These are phyloP conservation scores for Olyra latifolia DNA, from an alignment of 176 grass and related monocot genomes.

Conservation along the genomic window DNA sequence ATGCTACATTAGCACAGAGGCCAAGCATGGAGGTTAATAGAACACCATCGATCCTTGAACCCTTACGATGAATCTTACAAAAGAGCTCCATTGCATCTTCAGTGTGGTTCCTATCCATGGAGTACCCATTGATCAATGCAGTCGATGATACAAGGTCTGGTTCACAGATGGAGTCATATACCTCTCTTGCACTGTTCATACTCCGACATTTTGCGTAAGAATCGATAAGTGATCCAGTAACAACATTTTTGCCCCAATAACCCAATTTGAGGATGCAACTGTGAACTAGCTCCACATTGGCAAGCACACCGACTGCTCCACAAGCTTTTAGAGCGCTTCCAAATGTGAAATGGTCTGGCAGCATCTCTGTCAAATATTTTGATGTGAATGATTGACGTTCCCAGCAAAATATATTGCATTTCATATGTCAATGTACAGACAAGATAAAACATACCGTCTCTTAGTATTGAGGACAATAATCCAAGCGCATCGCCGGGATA, in stretches of 20 bases:
- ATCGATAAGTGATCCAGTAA: constrained; percentile 66
- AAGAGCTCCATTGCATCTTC: constrained; percentile 64
- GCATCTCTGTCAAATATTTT: constrained; percentile 44
- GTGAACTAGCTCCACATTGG: constrained; percentile 55
- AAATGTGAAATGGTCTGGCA: constrained; percentile 77
- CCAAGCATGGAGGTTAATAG: constrained; percentile 68
- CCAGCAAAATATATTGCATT: not conserved
- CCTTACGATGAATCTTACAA: constrained; percentile 43
- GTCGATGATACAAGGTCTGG: constrained; percentile 66
- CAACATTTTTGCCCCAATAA: constrained; percentile 46
- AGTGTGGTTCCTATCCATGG: constrained; percentile 49
- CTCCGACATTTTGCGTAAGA: constrained; percentile 69
- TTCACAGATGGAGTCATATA: constrained; percentile 59
- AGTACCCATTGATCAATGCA: constrained; percentile 70
- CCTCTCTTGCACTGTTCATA: constrained; percentile 44
- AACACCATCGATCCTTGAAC: constrained; percentile 54
- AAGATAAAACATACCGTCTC: constrained; percentile 53
- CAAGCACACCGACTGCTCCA: constrained; percentile 35
- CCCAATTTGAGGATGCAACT: constrained; percentile 65
- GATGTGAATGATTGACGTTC: constrained; percentile 5
- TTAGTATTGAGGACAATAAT: constrained; percentile 55
- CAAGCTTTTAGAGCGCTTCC: constrained; percentile 63
- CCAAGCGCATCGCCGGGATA: constrained; percentile 44
- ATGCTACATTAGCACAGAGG: constrained; percentile 67
- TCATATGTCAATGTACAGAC: not conserved